phyloP scores from a whole-genome alignment of 768 basidiomycete species.

The Collybia nuda region DNA sequence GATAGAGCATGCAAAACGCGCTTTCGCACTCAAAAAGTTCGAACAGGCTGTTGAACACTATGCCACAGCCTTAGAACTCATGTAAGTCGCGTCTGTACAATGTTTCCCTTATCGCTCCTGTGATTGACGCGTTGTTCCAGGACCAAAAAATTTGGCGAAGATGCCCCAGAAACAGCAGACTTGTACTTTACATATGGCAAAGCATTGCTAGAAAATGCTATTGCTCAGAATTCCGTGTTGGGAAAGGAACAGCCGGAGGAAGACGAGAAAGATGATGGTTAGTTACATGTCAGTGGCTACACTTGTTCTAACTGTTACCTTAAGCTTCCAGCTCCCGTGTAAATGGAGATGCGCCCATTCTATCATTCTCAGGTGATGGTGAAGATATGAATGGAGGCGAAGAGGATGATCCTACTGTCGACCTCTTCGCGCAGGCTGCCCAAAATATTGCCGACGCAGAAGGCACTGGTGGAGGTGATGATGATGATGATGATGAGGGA shows the following conservation, averaged over 20 bases:
- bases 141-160: conserved; percentile 72
- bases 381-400: conserved; percentile 52
- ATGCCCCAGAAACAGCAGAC: conserved; percentile 83
- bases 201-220: conserved; percentile 90
- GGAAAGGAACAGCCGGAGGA: conserved; percentile 80
- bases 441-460: conserved; percentile 44
- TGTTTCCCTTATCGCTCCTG: neutral
- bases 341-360: conserved; percentile 51
- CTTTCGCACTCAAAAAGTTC: conserved; percentile 83
- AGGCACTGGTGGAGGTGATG: conserved; percentile 48
- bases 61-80: conserved; percentile 78
- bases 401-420: conserved; percentile 54
- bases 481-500: conserved; percentile 63
- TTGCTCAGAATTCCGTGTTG: conserved; percentile 81
- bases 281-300: conserved; percentile 17
- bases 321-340: conserved; percentile 30
- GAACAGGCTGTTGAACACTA: conserved; percentile 86
- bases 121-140: conserved; percentile 27
- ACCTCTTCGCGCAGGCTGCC: conserved; percentile 62
- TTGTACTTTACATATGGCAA: conserved; percentile 90
- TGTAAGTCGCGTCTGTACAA: conserved; percentile 54
- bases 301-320: conserved; percentile 3
- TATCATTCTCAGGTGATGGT: conserved; percentile 81
- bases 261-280: conserved; percentile 32
- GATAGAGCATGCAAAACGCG: conserved; percentile 82